Conservation (phyloP, 2,329 filamentous ascomycete species). For the Ilyonectria robusta region DNA sequence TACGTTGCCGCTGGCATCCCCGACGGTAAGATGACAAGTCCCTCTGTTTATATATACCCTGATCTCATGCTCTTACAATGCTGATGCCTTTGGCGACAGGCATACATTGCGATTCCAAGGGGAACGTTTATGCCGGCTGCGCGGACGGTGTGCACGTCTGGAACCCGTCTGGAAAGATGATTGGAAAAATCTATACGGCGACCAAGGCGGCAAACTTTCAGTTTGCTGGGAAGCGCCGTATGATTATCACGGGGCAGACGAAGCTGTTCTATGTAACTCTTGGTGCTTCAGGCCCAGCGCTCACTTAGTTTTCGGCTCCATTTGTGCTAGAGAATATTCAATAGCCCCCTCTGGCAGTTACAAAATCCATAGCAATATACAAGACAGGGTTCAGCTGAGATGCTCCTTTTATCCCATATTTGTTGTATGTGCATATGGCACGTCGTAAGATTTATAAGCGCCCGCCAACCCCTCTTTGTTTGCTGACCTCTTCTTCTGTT, state of each 20-base stretch:
- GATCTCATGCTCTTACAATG: background rate
- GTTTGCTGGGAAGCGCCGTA: conserved; percentile 56
- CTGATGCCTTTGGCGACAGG: conserved; percentile 49
- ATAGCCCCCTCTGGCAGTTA: background rate
- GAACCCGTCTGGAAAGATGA: conserved; percentile 61
- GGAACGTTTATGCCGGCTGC: conserved; percentile 68
- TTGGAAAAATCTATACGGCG: conserved; percentile 70
- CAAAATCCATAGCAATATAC: too few relatives aligned
- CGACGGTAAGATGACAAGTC: conserved; percentile 62
- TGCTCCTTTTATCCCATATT: background rate
- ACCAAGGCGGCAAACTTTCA: conserved; percentile 62
- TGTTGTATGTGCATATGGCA: background rate
- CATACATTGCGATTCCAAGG: conserved; percentile 68
- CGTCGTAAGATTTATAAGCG: background rate
- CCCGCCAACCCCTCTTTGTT: background rate
- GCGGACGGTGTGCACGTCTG: conserved; percentile 66
- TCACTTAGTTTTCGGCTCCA: conserved; percentile 18
- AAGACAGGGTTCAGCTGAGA: background rate
- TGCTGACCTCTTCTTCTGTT: background rate
- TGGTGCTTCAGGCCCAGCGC: conserved; percentile 33
- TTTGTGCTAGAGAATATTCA: background rate
- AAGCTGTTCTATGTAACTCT: conserved; percentile 52
- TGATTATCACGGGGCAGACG: conserved; percentile 54
- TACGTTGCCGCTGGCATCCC: conserved; percentile 67
- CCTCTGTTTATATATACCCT: background rate